These are phyloP conservation scores for Tolypocladium ovalisporum DNA, from an alignment of 2,329 filamentous ascomycete genomes.

Conservation along the genomic window DNA sequence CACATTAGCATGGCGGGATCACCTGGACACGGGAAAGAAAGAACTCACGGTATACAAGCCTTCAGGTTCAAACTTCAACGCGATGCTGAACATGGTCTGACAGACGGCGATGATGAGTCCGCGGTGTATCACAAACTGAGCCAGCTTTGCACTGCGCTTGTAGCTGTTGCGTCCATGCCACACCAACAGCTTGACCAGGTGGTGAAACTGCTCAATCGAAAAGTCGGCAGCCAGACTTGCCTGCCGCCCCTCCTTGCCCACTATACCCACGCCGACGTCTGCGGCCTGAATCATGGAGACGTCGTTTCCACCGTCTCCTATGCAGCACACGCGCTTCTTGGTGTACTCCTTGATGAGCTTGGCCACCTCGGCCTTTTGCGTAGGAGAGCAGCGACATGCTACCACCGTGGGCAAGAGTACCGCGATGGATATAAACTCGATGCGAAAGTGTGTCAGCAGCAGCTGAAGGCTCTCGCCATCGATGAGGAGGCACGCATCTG, in stretches of 20 bases:
- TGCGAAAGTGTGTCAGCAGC: constrained; percentile 71
- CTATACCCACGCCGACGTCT: constrained; percentile 94
- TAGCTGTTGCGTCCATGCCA: constrained; percentile 98
- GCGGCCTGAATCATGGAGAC: constrained; percentile 99
- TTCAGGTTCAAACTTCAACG: constrained; percentile 83
- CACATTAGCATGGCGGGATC: constrained; percentile 8
- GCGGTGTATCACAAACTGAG: constrained; percentile 96
- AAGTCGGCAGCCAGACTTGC: constrained; percentile 94
- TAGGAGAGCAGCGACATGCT: constrained; percentile 91
- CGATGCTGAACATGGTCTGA: constrained; percentile 95
- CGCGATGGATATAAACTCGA: constrained; percentile 79
- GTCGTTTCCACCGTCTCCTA: constrained; percentile 96
- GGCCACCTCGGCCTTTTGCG: constrained; percentile 91
- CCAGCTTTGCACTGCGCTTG: constrained; percentile 88
- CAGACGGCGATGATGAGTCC: constrained; percentile 91
- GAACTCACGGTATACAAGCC: constrained; percentile 66
- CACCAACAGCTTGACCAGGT: constrained; percentile 91
- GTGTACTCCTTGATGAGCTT: constrained; percentile 83
- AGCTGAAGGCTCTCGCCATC: constrained; percentile 84
- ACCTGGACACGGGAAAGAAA: not conserved
- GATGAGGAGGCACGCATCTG: constrained; percentile 79
- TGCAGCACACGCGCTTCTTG: constrained; percentile 92
- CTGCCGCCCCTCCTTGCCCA: constrained; percentile 94
- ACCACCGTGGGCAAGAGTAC: constrained; percentile 86
- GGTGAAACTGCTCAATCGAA: constrained; percentile 88